These are phyloP conservation scores for Candida piceae DNA, from an alignment of 805 yeast species.

Conservation along the genomic window DNA sequence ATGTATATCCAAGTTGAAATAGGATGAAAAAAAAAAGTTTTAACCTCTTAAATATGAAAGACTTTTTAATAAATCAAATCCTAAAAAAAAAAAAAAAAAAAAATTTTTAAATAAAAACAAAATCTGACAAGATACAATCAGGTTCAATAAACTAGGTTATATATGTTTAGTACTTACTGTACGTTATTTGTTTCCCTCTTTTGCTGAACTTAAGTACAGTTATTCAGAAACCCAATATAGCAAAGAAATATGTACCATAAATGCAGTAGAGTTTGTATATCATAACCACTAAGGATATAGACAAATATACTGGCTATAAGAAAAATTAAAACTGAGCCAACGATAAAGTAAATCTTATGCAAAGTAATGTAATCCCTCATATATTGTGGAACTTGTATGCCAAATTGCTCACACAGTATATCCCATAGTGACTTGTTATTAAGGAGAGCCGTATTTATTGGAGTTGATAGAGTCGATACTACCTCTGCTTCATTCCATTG, in stretches of 20 bases:
- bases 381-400: neutral
- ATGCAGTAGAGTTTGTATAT: conserved; percentile 5
- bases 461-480: too few species aligned
- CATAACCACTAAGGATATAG: conserved; percentile 12
- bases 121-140: neutral
- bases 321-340: conserved; percentile 3
- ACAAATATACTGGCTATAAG: conserved; percentile 10
- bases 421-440: neutral
- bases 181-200: too few species aligned
- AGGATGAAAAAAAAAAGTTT: too few species aligned
- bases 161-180: too few species aligned
- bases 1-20: too few species aligned
- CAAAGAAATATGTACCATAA: conserved; percentile 21
- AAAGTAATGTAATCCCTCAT: conserved; percentile 4
- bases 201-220: too few species aligned
- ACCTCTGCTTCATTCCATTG: too few species aligned
- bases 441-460: too few species aligned
- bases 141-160: too few species aligned
- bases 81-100: neutral
- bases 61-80: neutral
- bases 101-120: neutral
- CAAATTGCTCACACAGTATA: neutral
- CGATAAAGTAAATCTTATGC: conserved; percentile 8
- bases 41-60: neutral
- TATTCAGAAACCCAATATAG: conserved; percentile 11